Evolutionary conservation across 2,329 filamentous ascomycete genomes (phyloP), one percentile per base, ranked within the genome.

Genomic region (Trematosphaeria pertusa): DNA sequence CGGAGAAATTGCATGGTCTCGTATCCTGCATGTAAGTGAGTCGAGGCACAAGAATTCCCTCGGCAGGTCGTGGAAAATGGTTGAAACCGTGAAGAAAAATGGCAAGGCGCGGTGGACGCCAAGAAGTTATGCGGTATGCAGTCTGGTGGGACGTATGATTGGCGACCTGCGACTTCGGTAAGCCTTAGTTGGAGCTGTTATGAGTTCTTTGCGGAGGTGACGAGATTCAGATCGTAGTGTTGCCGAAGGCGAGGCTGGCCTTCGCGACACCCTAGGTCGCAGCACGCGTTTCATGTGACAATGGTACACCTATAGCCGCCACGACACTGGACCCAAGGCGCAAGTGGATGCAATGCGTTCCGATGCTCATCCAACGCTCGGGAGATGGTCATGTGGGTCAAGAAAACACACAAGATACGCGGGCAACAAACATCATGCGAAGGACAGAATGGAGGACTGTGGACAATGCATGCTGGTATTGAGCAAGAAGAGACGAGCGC

Each of bases 121-220:
- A 61, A 62, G 62, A 48, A 37, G 43, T 65, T 51, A 70, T 65
- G 67, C 65, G 46, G 24, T 61, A 52, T 63, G 40, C 46, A 46
- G 59, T 44, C 38, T 62, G 54, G 57, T 65, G 59, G 58, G 58
- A 64, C 61, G 64, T 68, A 53, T 70, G 65, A 70, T 69, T 60
- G 54, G 45, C 65, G 46, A 58, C 43, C 53, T 66, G 64, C 54
- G 59, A 68, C 67, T 54, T 65, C 59, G 62, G 39, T 51, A 55
- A 43, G 56, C 56, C 53, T 63, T 64, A 64, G 43, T 14, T 51
- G 34, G 35, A 30, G 48, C 45, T 46, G 34, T 52, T 62, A 56
- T 56, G 56, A 50, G 46, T 54, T 54, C 36, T 44, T 34, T 40
- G 56, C 35, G 45, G 55, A 46, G 48, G 24, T 43, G 32, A 42